These are phyloP conservation scores for Aphelidium insulamus DNA, from an alignment of 371 early-diverging fungal genomes.

Conservation along the genomic window DNA sequence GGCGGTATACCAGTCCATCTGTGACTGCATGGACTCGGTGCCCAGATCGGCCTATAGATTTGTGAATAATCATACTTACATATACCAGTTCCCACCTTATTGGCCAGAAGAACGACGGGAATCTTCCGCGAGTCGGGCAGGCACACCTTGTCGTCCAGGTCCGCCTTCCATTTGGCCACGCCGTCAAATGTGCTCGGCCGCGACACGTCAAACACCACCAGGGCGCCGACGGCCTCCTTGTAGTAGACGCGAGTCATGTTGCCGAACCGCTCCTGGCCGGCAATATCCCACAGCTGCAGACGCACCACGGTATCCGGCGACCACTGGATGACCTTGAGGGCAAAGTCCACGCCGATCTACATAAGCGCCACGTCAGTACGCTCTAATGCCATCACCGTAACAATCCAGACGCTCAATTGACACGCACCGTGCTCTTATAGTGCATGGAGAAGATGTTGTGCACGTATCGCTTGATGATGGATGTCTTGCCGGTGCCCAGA, in stretches of 20 bases:
- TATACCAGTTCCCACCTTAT: slow-evolving; percentile 18
- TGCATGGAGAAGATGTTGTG: slow-evolving; percentile 44
- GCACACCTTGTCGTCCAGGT: slow-evolving; percentile 32
- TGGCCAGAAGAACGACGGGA: slow-evolving; percentile 34
- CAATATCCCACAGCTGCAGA: slow-evolving; percentile 67
- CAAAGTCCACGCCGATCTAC: slow-evolving; percentile 62
- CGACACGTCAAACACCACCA: slow-evolving; percentile 59
- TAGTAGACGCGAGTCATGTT: slow-evolving; percentile 59
- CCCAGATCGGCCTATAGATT: too few relatives aligned
- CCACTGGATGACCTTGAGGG: slow-evolving; percentile 48
- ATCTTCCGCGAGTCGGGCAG: slow-evolving; percentile 26
- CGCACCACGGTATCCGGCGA: slow-evolving; percentile 22
- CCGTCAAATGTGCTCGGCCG: slow-evolving; percentile 41
- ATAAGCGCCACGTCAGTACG: background rate
- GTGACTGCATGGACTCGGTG: too few relatives aligned
- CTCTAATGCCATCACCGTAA: background rate
- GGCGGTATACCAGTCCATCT: slow-evolving; percentile 25
- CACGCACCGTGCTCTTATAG: slow-evolving; percentile 42
- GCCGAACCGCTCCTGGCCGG: slow-evolving; percentile 59
- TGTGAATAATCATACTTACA: too few relatives aligned
- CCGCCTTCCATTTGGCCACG: slow-evolving; percentile 45
- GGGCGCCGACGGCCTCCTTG: slow-evolving; percentile 49
- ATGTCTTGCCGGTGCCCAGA: slow-evolving; percentile 51
- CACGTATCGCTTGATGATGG: slow-evolving; percentile 35
- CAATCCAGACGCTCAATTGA: background rate